Evolutionary conservation across 441 rosid species (phyloP).

Genomic region (Francoa sonchifolia): DNA sequence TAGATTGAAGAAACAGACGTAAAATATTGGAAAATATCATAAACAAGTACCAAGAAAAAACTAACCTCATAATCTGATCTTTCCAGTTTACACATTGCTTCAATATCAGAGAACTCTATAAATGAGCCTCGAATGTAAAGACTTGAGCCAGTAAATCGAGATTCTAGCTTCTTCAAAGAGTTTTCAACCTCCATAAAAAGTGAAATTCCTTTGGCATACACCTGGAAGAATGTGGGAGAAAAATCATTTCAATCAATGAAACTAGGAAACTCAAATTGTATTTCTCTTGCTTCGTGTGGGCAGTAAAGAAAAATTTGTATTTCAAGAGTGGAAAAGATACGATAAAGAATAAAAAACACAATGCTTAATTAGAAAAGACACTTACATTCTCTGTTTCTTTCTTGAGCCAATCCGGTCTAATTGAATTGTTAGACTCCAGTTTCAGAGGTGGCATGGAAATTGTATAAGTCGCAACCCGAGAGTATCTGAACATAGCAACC

Average conservation of each 20-base stretch:
- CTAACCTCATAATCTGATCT: slow-evolving; percentile 57
- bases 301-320: slow-evolving; percentile 3
- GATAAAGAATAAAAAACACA: no score
- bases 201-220: slow-evolving; percentile 41
- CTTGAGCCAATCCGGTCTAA: slow-evolving; percentile 40
- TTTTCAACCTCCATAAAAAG: slow-evolving; percentile 48
- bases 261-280: background rate
- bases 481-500: slow-evolving; percentile 83
- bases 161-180: slow-evolving; percentile 39
- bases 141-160: slow-evolving; percentile 30
- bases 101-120: slow-evolving; percentile 42
- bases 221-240: slow-evolving; percentile 27
- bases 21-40: background rate
- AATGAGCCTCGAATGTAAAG: slow-evolving; percentile 34
- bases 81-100: slow-evolving; percentile 61
- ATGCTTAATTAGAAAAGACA: slow-evolving; percentile 6
- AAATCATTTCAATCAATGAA: slow-evolving; percentile 5
- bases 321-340: slow-evolving; percentile 3
- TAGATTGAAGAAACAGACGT: background rate
- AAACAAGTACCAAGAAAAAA: slow-evolving; percentile 8
- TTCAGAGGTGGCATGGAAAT: slow-evolving; percentile 66
- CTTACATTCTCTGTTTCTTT: slow-evolving; percentile 52
- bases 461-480: slow-evolving; percentile 57
- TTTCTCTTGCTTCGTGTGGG: no score
- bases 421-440: slow-evolving; percentile 46